Evolutionary conservation across 176 grass and related monocot species (phyloP).

Genomic region (Rhipidocladum racemiflorum): DNA sequence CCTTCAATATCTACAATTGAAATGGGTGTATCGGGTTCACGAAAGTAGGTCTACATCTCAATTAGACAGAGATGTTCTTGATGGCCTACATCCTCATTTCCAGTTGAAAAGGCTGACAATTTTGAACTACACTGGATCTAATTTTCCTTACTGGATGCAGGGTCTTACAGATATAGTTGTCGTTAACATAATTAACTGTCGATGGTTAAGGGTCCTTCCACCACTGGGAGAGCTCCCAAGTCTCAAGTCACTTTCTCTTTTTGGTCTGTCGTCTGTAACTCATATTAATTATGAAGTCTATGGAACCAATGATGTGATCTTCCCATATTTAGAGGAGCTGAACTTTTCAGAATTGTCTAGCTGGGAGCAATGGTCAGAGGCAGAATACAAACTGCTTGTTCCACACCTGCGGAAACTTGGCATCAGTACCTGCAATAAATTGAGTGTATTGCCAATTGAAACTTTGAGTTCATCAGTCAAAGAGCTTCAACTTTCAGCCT

Average conservation of each 20-base stretch:
- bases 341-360: neutral
- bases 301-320: neutral
- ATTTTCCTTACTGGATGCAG: conserved; percentile 15
- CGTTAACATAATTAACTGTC: neutral
- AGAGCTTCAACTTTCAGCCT: neutral
- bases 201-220: neutral
- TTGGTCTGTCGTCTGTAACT: neutral
- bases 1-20: neutral
- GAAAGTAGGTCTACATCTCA: neutral
- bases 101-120: conserved; percentile 18
- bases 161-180: neutral
- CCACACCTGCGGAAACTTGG: neutral
- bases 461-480: conserved; percentile 17
- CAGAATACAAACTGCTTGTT: neutral
- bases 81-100: conserved; percentile 1
- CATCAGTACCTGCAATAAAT: neutral
- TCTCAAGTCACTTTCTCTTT: conserved; percentile 11
- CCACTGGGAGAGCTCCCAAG: conserved; percentile 27
- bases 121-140: neutral
- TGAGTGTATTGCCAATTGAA: neutral
- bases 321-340: conserved; percentile 32
- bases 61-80: neutral
- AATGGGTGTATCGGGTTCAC: neutral
- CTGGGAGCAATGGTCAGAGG: conserved; percentile 2
- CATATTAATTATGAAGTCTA: conserved; percentile 6